Evolutionary conservation across 208 protist species (phyloP).

Genomic region (Balamuthia mandrillaris): DNA sequence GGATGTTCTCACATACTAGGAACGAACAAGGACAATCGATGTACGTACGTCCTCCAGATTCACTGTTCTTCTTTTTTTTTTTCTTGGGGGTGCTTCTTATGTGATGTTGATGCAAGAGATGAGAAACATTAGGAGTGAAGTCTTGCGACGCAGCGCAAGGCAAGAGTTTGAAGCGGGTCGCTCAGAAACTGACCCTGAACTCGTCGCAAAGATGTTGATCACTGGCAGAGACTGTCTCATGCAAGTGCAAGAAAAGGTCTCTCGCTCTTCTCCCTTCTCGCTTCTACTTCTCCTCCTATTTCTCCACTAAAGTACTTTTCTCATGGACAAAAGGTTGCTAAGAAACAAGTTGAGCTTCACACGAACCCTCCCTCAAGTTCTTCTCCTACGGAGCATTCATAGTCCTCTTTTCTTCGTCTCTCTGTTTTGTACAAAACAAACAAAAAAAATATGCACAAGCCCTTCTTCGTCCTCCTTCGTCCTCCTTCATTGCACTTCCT

Average conservation of each 20-base stretch:
- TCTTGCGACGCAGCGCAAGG: background rate
- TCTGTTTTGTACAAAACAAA: no score
- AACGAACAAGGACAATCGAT: conserved; percentile 28
- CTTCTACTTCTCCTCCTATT: no score
- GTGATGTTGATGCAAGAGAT: background rate
- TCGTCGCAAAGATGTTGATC: background rate
- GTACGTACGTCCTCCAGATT: background rate
- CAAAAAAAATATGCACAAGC: no score
- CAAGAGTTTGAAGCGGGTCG: background rate
- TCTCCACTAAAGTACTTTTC: background rate
- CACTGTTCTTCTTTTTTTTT: background rate
- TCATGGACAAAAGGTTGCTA: background rate
- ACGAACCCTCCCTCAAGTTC: no score
- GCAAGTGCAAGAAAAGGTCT: conserved; percentile 5
- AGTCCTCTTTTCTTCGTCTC: no score
- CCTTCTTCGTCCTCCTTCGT: no score
- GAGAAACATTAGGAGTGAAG: conserved; percentile 11
- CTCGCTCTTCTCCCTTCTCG: background rate
- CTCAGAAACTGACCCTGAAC: background rate
- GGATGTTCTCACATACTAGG: background rate
- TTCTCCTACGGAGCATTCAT: no score
- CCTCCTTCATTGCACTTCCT: background rate
- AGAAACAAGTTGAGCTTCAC: background rate
- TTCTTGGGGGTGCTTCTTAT: background rate
- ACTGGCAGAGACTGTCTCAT: conserved; percentile 11